phyloP scores from a whole-genome alignment of 1,139 yeast species.

The Zygosaccharomyces sapae region DNA sequence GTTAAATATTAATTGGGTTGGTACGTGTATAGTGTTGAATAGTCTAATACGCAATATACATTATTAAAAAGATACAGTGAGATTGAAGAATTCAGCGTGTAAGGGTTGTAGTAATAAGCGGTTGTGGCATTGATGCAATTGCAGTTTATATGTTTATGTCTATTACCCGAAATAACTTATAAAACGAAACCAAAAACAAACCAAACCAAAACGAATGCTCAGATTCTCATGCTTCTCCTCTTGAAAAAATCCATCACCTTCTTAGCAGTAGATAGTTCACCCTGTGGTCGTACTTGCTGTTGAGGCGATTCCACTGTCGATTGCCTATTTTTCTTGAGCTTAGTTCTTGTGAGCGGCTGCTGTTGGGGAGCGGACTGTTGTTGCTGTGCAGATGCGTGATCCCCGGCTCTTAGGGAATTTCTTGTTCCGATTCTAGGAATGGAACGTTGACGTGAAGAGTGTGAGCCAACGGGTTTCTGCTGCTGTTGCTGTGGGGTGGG shows the following conservation, averaged over 20 bases:
- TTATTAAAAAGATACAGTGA: not conserved
- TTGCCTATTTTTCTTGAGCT: conserved; percentile 12
- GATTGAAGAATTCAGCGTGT: not conserved
- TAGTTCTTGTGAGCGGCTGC: conserved; percentile 3
- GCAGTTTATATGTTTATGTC: not conserved
- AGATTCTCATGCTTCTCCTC: conserved; percentile 56
- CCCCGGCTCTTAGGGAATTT: conserved; percentile 4
- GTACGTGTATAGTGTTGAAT: conserved; percentile 6
- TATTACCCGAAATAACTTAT: not conserved
- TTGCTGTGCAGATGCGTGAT: not conserved
- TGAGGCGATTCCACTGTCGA: conserved; percentile 18
- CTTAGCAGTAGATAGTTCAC: conserved; percentile 60
- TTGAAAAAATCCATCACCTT: conserved; percentile 79
- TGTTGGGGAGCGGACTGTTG: not conserved
- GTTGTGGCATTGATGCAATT: not conserved
- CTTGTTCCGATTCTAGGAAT: conserved; percentile 5
- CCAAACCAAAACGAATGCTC: conserved; percentile 1
- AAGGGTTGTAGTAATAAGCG: not conserved
- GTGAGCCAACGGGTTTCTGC: conserved; percentile 2
- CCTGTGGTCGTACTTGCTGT: conserved; percentile 17
- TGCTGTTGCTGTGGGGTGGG: not conserved
- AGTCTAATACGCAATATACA: conserved; percentile 7
- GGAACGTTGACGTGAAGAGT: not conserved
- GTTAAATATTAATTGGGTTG: conserved; percentile 1
- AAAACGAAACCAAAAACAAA: not conserved